These are phyloP conservation scores for Bertia moriformis DNA, from an alignment of 2,329 filamentous ascomycete genomes.

Conservation along the genomic window DNA sequence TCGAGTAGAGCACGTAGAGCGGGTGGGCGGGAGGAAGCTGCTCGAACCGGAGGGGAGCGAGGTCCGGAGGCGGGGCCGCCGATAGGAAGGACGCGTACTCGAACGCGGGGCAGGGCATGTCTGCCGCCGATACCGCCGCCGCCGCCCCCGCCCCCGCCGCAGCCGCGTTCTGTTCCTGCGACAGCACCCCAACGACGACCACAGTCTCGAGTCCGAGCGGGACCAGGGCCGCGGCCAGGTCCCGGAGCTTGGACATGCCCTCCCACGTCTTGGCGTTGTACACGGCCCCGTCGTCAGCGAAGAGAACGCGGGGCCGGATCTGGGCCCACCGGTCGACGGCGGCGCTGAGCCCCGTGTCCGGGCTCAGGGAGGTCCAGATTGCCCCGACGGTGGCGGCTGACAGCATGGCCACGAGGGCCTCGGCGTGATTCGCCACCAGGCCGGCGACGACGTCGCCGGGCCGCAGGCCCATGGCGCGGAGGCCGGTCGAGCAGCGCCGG, in stretches of 20 bases:
- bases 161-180: constrained; percentile 14
- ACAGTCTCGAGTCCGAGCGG: constrained; percentile 49
- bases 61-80: constrained; percentile 10
- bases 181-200: constrained; percentile 59
- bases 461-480: constrained; percentile 50
- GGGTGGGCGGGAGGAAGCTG: constrained; percentile 75
- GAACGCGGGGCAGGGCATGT: too few species aligned
- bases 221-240: constrained; percentile 54
- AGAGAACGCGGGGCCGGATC: constrained; percentile 69
- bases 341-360: constrained; percentile 81
- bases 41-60: constrained; percentile 42
- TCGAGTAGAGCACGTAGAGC: constrained; percentile 86
- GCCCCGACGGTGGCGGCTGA: constrained; percentile 70
- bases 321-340: constrained; percentile 78
- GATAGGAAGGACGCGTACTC: too few species aligned
- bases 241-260: constrained; percentile 63
- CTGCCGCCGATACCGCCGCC: too few species aligned
- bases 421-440: constrained; percentile 79
- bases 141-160: too few species aligned
- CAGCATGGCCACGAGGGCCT: constrained; percentile 78
- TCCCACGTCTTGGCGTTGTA: constrained; percentile 87
- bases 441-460: constrained; percentile 44
- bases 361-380: constrained; percentile 84
- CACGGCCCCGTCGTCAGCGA: constrained; percentile 73
- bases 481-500: constrained; percentile 53